Percentiles rank a stretch among this genome's conserved stretches.
These are phyloP conservation scores for Stromatinia cepivora DNA, from an alignment of 2,329 filamentous ascomycete genomes.

Conservation along the genomic window DNA sequence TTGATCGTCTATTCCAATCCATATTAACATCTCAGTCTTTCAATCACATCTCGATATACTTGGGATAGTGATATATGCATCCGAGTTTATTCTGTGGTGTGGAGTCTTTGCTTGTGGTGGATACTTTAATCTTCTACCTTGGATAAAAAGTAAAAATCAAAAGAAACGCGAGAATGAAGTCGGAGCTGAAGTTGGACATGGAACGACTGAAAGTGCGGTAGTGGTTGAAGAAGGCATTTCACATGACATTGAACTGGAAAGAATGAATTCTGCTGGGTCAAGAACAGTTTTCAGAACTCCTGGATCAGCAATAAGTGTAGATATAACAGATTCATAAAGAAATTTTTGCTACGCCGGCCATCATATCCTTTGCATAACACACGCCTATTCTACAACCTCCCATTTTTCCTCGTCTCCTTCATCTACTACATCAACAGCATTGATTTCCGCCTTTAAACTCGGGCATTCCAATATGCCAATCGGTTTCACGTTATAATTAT, in stretches of 20 bases:
- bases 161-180: conserved; percentile 22
- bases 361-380: not conserved
- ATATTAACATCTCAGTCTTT: conserved; percentile 47
- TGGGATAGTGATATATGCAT: conserved; percentile 66
- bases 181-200: conserved; percentile 11
- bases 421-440: too few species aligned
- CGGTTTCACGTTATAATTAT: conserved; percentile 30
- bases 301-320: conserved; percentile 38
- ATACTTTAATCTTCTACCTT: conserved; percentile 64
- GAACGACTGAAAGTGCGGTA: not conserved
- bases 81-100: conserved; percentile 65
- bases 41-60: conserved; percentile 58
- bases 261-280: conserved; percentile 60
- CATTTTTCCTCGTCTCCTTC: conserved; percentile 1
- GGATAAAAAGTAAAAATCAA: conserved; percentile 47
- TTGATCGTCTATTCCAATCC: not conserved
- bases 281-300: conserved; percentile 57
- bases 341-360: not conserved
- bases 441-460: conserved; percentile 1
- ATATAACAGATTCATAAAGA: not conserved
- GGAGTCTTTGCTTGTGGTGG: conserved; percentile 65
- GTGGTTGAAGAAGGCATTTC: conserved; percentile 25
- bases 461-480: conserved; percentile 30
- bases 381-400: not conserved
- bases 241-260: conserved; percentile 46